phyloP scores from a whole-genome alignment of 176 grass and related monocot genomes.

The Guadua angustifolia region DNA sequence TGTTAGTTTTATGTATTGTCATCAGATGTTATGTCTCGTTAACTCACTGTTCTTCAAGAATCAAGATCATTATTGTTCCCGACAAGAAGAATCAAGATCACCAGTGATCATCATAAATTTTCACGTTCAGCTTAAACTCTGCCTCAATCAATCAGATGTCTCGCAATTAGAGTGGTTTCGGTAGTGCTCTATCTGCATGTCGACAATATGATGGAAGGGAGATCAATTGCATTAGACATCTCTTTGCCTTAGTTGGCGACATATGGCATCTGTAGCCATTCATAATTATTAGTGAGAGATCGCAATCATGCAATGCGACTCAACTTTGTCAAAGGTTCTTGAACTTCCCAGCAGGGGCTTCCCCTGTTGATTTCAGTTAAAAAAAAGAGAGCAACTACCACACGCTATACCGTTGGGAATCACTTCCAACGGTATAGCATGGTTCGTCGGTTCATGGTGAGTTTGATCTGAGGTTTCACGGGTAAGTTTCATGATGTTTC shows the following conservation, averaged over 20 bases:
- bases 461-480: too few relatives aligned
- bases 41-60: slow-evolving; percentile 7
- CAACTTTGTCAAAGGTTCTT: not conserved
- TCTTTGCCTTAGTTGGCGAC: not conserved
- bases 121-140: not conserved
- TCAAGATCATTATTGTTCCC: slow-evolving; percentile 11
- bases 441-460: too few relatives aligned
- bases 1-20: not conserved
- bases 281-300: slow-evolving; percentile 14
- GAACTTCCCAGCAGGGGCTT: too few relatives aligned
- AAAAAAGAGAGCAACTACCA: too few relatives aligned
- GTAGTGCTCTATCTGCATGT: not conserved
- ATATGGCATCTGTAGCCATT: not conserved
- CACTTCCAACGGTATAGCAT: too few relatives aligned
- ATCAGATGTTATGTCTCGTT: not conserved
- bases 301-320: not conserved
- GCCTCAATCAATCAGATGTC: not conserved
- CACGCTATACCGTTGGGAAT: too few relatives aligned
- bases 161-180: not conserved
- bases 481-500: too few relatives aligned
- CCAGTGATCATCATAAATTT: slow-evolving; percentile 7
- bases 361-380: too few relatives aligned
- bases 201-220: not conserved
- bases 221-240: not conserved
- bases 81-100: not conserved